A percentile compares a stretch with the other conserved stretches of the same genome.
phyloP scores from a whole-genome alignment of 1,284 basidiomycete species.

The Naganishia liquefaciens region DNA sequence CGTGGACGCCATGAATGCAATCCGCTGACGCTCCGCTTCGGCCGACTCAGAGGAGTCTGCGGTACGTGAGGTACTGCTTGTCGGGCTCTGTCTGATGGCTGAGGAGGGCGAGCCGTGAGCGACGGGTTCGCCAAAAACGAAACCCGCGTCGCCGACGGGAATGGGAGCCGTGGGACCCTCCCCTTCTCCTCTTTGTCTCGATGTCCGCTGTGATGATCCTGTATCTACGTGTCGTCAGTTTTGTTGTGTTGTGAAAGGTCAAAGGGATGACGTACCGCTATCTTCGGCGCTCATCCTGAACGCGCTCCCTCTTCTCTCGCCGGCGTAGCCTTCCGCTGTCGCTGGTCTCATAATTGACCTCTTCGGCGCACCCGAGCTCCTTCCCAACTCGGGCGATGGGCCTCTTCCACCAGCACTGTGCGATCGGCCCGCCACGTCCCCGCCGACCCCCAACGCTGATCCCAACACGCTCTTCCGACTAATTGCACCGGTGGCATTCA shows the following conservation, averaged over 20 bases:
- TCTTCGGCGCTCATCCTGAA: background rate
- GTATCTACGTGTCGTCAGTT: background rate
- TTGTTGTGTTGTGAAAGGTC: too few relatives aligned
- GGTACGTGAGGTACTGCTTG: conserved; percentile 25
- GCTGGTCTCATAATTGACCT: conserved; percentile 10
- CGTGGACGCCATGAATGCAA: conserved; percentile 50
- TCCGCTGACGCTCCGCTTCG: conserved; percentile 52
- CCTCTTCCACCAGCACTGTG: conserved; percentile 1
- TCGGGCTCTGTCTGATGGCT: conserved; percentile 23
- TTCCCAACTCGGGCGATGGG: conserved; percentile 4
- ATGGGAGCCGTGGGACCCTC: background rate
- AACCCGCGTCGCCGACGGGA: background rate
- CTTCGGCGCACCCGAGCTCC: background rate
- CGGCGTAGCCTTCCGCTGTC: conserved; percentile 1
- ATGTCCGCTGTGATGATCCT: background rate
- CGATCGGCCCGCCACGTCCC: conserved; percentile 4
- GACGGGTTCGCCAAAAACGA: conserved; percentile 26
- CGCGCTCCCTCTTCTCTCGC: conserved; percentile 6
- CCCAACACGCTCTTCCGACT: conserved; percentile 24
- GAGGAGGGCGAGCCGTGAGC: conserved; percentile 15
- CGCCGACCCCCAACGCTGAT: background rate
- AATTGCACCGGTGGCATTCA: conserved; percentile 23
- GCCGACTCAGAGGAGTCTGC: conserved; percentile 47
- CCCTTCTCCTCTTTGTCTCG: background rate
- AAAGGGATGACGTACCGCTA: background rate